Percentiles rank a stretch among this genome's conserved stretches.
Evolutionary conservation across 495 filamentous ascomycete genomes (phyloP).

Genomic region (Penicillium maclennaniae): DNA sequence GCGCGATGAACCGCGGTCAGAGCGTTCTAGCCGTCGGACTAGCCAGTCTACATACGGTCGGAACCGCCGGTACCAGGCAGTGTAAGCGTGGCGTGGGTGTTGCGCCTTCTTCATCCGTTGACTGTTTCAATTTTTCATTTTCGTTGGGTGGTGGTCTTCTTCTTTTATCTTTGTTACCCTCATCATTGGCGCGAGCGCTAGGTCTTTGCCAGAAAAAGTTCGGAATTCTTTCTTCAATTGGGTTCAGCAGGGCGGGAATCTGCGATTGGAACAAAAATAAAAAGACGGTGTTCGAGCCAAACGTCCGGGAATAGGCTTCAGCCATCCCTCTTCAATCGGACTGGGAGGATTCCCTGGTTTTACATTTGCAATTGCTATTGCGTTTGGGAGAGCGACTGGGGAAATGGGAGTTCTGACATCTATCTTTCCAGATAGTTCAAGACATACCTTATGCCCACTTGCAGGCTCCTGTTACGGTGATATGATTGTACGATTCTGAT

Average conservation of each 20-base stretch:
- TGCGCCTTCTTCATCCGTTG: background rate
- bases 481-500: conserved; percentile 50
- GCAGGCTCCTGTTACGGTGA: conserved; percentile 33
- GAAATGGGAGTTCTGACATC: background rate
- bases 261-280: conserved; percentile 15
- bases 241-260: conserved; percentile 12
- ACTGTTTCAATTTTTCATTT: conserved; percentile 2
- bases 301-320: conserved; percentile 1
- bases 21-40: conserved; percentile 37
- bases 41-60: conserved; percentile 38
- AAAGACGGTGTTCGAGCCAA: conserved; percentile 15
- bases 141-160: background rate
- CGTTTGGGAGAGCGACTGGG: background rate
- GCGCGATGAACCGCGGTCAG: conserved; percentile 35
- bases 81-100: background rate
- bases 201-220: conserved; percentile 17
- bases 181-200: conserved; percentile 2
- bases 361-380: conserved; percentile 25
- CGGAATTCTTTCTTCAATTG: conserved; percentile 7
- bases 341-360: conserved; percentile 28
- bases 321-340: conserved; percentile 8
- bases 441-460: background rate
- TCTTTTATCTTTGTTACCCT: background rate
- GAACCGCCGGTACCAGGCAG: conserved; percentile 10
- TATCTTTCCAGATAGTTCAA: background rate